A percentile compares a stretch with the other conserved stretches of the same genome.
Conservation (phyloP, 345 rosid genomes). For the Alliaria petiolata region DNA sequence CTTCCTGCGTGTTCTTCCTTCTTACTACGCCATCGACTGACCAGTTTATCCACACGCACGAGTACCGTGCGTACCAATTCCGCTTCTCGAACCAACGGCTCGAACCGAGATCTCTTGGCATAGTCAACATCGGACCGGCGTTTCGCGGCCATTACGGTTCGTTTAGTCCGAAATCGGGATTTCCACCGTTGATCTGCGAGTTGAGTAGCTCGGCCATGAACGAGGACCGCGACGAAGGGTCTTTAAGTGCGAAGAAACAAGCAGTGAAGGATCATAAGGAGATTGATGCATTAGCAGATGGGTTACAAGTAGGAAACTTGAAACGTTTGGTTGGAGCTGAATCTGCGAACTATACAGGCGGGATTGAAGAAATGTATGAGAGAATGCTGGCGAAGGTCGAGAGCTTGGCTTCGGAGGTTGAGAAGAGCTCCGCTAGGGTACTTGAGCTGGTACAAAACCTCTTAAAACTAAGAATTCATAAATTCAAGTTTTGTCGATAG, state of each 20-base stretch:
- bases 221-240: slow-evolving; percentile 47
- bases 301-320: slow-evolving; percentile 46
- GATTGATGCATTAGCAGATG: slow-evolving; percentile 53
- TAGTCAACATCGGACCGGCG: slow-evolving; percentile 80
- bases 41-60: slow-evolving; percentile 76
- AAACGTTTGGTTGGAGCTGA: slow-evolving; percentile 62
- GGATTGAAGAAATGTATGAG: slow-evolving; percentile 72
- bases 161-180: slow-evolving; percentile 58
- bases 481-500: not conserved
- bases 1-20: slow-evolving; percentile 61
- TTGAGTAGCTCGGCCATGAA: slow-evolving; percentile 50
- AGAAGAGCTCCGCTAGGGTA: slow-evolving; percentile 59
- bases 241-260: slow-evolving; percentile 37
- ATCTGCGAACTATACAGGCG: slow-evolving; percentile 47
- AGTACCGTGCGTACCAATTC: slow-evolving; percentile 73
- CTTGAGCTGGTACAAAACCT: slow-evolving; percentile 48
- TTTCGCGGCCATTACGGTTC: slow-evolving; percentile 73
- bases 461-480: not conserved
- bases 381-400: slow-evolving; percentile 62
- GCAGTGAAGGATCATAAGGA: slow-evolving; percentile 46
- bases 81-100: slow-evolving; percentile 34
- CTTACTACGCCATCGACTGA: slow-evolving; percentile 59
- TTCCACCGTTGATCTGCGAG: slow-evolving; percentile 56
- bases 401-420: slow-evolving; percentile 68
- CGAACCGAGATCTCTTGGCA: slow-evolving; percentile 53